Evolutionary conservation across 495 filamentous ascomycete genomes (phyloP), one percentile per base, ranked within the genome.

Genomic region (Usnea hakonensis): DNA sequence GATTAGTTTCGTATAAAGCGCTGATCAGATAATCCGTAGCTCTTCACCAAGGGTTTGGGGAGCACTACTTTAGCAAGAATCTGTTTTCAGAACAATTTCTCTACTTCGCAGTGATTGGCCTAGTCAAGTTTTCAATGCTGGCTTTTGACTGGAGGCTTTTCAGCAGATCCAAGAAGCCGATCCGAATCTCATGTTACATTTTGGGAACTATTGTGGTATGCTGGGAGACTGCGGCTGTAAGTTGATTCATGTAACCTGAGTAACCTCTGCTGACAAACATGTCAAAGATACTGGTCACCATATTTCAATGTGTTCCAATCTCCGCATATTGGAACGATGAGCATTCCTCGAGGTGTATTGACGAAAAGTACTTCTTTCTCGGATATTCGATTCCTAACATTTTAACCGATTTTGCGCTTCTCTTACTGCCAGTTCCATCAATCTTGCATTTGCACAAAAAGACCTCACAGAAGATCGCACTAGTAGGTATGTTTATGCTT

Each of bases 401-500:
- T 23, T 44, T 71, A 0, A 76, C 74, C 1, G 79, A 81, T 65
- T 64, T 73, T 10, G 70, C 75, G 8, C 72, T 81, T 10, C 68
- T 81, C 17, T 26, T 79, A 1, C 75, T 85, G 52, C 83, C 83
- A 0, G 71, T 85, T 48, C 80, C 78, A 8, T 72, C 72, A 6
- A 71, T 83, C 30, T 75, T 73, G 70, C 66, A 68, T 0, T 65
- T 82, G 16, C 75, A 76, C 1, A 74, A 79, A 44, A 73, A 75
- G 16, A 63, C 61, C 23, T 70, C 65, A 14, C 71, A 78, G 63
- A 78, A 76, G 54, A 53, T 67, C 5, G 54, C 56, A 13, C 13
- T 71, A 5, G 30, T 55, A 1, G 64, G 54, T 23, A 64, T 67
- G 3, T 71, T 71, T 40, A 17, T 58, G 17, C 33, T 67, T 13